A percentile compares a stretch with the other conserved stretches of the same genome.
Evolutionary conservation across 2,329 filamentous ascomycete species (phyloP).

Genomic region (Alternaria sp.): DNA sequence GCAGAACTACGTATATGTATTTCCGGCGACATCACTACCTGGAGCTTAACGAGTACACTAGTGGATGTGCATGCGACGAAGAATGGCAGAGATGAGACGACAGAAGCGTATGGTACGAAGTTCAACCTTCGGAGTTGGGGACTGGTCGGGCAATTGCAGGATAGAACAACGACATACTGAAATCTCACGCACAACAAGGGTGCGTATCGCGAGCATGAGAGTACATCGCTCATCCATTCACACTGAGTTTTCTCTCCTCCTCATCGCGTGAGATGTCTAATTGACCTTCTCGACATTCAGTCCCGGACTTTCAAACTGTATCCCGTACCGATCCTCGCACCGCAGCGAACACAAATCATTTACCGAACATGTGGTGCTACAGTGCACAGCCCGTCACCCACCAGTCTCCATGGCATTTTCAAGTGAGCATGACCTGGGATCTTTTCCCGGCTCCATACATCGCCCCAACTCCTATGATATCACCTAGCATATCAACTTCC

Average conservation of each 20-base stretch:
- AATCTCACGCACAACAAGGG: background rate
- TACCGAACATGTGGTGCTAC: background rate
- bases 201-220: background rate
- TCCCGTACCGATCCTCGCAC: background rate
- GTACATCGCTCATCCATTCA: background rate
- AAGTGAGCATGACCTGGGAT: background rate
- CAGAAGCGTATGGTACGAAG: conserved; percentile 56
- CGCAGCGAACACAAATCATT: background rate
- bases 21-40: conserved; percentile 36
- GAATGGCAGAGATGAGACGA: conserved; percentile 56
- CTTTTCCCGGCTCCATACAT: background rate
- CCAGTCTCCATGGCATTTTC: background rate
- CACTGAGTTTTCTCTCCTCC: background rate
- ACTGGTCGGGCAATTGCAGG: conserved; percentile 22
- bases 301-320: background rate
- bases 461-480: background rate
- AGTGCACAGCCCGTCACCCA: background rate
- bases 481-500: background rate
- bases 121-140: conserved; percentile 49
- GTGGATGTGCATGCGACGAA: conserved; percentile 61
- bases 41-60: conserved; percentile 53
- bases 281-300: background rate
- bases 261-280: too few species aligned
- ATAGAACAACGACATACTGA: background rate
- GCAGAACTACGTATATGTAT: conserved; percentile 52